These are phyloP conservation scores for Pyracantha coccinea DNA, from an alignment of 331 rosid genomes.

Conservation along the genomic window DNA sequence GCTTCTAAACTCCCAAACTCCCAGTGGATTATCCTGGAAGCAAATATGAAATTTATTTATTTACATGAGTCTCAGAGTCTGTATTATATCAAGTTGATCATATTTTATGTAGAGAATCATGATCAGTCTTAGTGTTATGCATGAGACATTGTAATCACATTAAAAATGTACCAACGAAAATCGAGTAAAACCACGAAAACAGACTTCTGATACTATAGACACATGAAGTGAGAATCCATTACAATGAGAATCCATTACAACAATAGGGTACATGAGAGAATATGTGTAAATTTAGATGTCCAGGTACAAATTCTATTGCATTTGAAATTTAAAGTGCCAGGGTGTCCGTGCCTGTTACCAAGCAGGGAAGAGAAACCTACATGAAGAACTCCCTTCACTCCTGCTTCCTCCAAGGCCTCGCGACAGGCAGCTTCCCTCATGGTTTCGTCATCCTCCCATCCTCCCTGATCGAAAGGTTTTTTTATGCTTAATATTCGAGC, in stretches of 20 bases:
- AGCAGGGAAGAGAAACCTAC: slow-evolving; percentile 23
- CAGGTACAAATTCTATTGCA: not conserved
- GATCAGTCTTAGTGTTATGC: not conserved
- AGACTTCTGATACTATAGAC: not conserved
- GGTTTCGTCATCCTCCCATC: slow-evolving; percentile 34
- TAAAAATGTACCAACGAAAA: not conserved
- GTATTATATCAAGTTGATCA: not conserved
- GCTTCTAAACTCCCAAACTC: slow-evolving; percentile 30
- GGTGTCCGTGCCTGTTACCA: slow-evolving; percentile 13
- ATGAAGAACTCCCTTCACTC: slow-evolving; percentile 24
- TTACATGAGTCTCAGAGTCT: not conserved
- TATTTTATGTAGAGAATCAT: not conserved
- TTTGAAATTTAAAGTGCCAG: not conserved
- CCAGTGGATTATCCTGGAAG: slow-evolving; percentile 29
- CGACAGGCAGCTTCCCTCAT: slow-evolving; percentile 28
- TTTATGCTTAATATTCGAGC: not conserved
- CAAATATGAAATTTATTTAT: not conserved
- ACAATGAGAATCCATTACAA: not conserved
- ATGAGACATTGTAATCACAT: not conserved
- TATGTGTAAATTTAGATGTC: not conserved
- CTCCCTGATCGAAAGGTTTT: slow-evolving; percentile 21
- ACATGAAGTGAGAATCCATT: not conserved
- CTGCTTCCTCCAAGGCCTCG: slow-evolving; percentile 34
- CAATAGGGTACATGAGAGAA: not conserved
- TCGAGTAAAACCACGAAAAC: not conserved